Conservation (phyloP, 768 basidiomycete species). For the Mycena crocata region DNA sequence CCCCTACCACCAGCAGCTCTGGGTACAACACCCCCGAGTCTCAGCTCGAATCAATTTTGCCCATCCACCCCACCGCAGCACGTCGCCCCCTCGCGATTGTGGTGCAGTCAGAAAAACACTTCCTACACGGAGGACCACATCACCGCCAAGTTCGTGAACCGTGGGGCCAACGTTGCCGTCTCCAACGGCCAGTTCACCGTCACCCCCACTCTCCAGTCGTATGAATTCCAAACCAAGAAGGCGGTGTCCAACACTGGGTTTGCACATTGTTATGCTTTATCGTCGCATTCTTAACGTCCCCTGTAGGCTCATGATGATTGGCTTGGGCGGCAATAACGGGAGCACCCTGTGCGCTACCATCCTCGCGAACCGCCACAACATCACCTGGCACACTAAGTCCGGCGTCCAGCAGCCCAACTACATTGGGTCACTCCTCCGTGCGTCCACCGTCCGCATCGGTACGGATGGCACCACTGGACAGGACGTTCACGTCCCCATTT, state of each 20-base stretch:
- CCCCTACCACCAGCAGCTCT: constrained; percentile 67
- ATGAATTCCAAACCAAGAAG: constrained; percentile 92
- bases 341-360: constrained; percentile 94
- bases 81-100: constrained; percentile 82
- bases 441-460: constrained; percentile 94
- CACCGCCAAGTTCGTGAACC: constrained; percentile 84
- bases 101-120: constrained; percentile 86
- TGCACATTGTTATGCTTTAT: constrained; percentile 40
- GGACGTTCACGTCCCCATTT: constrained; percentile 93
- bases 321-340: constrained; percentile 97
- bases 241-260: constrained; percentile 94
- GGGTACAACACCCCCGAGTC: constrained; percentile 81
- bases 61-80: constrained; percentile 87
- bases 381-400: constrained; percentile 93
- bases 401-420: constrained; percentile 97
- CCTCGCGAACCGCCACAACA: constrained; percentile 95
- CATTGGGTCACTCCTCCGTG: constrained; percentile 95
- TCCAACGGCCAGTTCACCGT: constrained; percentile 81
- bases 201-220: constrained; percentile 82
- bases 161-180: constrained; percentile 77
- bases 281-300: constrained; percentile 19
- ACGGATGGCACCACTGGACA: constrained; percentile 82
- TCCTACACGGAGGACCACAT: constrained; percentile 86
- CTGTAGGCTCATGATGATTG: constrained; percentile 93
- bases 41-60: constrained; percentile 73